These are phyloP conservation scores for Coemansia sp. DNA, from an alignment of 192 early-diverging fungal species.

Conservation along the genomic window DNA sequence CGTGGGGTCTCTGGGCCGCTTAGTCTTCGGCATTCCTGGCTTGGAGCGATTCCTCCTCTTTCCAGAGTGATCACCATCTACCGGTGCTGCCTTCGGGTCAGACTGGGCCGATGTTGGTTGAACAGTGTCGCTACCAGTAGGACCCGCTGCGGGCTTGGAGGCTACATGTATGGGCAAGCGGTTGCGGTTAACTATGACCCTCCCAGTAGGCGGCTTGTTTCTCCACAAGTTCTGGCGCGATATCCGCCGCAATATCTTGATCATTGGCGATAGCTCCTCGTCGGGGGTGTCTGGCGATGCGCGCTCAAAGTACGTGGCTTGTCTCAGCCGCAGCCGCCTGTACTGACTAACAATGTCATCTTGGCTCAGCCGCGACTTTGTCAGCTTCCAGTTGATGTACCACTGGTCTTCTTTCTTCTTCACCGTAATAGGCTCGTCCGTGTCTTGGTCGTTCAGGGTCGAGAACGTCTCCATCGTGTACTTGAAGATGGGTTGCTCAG, in stretches of 20 bases:
- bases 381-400: conserved; percentile 40
- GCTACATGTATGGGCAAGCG: conserved; percentile 6
- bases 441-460: conserved; percentile 41
- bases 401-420: conserved; percentile 31
- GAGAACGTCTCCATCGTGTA: conserved; percentile 48
- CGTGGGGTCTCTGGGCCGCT: background rate
- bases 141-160: background rate
- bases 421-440: conserved; percentile 34
- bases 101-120: background rate
- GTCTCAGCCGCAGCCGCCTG: conserved; percentile 24
- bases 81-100: background rate
- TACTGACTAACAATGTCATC: conserved; percentile 11
- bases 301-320: conserved; percentile 52
- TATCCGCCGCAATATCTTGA: conserved; percentile 39
- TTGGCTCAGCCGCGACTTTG: conserved; percentile 14
- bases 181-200: conserved; percentile 36
- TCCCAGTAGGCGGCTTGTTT: conserved; percentile 29
- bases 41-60: background rate
- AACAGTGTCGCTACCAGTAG: background rate
- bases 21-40: background rate
- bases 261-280: conserved; percentile 36
- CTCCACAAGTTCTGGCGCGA: conserved; percentile 41
- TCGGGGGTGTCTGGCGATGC: conserved; percentile 41
- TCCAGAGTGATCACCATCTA: background rate
- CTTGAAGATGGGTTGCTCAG: conserved; percentile 30